Evolutionary conservation across 148 eudicot genomes (phyloP).

Genomic region (Talinum fruticosum): DNA sequence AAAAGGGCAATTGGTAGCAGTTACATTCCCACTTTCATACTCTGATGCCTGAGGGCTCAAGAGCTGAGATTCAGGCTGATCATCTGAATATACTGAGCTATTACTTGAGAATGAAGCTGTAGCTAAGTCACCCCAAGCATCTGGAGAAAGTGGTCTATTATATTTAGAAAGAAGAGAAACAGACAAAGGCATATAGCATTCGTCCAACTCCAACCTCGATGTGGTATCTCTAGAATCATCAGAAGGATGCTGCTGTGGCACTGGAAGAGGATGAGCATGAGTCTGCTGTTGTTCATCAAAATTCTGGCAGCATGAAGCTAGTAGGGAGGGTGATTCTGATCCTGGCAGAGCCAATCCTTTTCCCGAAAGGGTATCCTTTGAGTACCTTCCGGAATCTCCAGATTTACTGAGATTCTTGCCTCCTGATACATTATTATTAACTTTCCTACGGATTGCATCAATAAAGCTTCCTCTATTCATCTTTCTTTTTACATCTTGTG

Average conservation of each 20-base stretch:
- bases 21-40: constrained; percentile 54
- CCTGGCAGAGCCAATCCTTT: constrained; percentile 41
- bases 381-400: constrained; percentile 45
- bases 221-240: constrained; percentile 50
- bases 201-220: constrained; percentile 36
- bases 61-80: constrained; percentile 60
- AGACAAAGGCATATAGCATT: constrained; percentile 40
- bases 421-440: constrained; percentile 49
- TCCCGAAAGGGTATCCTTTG: constrained; percentile 48
- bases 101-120: constrained; percentile 69
- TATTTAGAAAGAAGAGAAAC: constrained; percentile 53
- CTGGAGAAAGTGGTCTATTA: constrained; percentile 24
- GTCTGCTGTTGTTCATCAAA: constrained; percentile 67
- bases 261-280: constrained; percentile 71
- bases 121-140: constrained; percentile 47
- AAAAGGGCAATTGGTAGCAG: constrained; percentile 70
- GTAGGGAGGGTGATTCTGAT: constrained; percentile 59
- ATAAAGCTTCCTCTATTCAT: constrained; percentile 54
- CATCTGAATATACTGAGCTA: constrained; percentile 72
- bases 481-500: constrained; percentile 71
- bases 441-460: constrained; percentile 57
- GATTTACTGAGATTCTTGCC: constrained; percentile 46
- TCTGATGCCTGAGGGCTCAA: constrained; percentile 68
- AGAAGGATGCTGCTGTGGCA: constrained; percentile 46
- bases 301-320: constrained; percentile 80